A percentile compares a stretch with the other conserved stretches of the same genome.
These are phyloP conservation scores for Metschnikowia arizonensis DNA, from an alignment of 805 yeast genomes.

Conservation along the genomic window DNA sequence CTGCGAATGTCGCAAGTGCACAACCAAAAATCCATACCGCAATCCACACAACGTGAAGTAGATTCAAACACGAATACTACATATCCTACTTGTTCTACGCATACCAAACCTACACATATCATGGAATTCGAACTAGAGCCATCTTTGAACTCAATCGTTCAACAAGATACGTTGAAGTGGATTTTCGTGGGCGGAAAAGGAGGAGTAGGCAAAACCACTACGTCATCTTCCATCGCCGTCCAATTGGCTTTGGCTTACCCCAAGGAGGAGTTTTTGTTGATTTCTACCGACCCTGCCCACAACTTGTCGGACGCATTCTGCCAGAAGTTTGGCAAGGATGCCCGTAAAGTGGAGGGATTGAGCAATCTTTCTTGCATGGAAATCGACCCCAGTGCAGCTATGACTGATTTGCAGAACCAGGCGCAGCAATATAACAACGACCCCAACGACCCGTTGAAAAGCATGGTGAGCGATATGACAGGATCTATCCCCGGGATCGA, in stretches of 20 bases:
- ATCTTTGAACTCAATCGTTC: slow-evolving; percentile 59
- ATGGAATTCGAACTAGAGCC: slow-evolving; percentile 68
- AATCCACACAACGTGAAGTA: not conserved
- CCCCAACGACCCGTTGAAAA: slow-evolving; percentile 59
- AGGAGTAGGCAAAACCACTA: slow-evolving; percentile 98
- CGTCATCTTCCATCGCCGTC: slow-evolving; percentile 91
- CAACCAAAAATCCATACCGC: slow-evolving; percentile 1
- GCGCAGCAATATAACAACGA: slow-evolving; percentile 54
- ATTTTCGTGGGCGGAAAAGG: slow-evolving; percentile 99
- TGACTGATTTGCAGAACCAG: slow-evolving; percentile 74
- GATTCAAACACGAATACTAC: not conserved
- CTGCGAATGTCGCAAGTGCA: slow-evolving; percentile 4
- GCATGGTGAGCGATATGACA: slow-evolving; percentile 85
- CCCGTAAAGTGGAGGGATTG: slow-evolving; percentile 88
- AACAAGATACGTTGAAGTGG: slow-evolving; percentile 78
- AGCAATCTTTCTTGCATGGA: slow-evolving; percentile 94
- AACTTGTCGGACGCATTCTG: slow-evolving; percentile 97
- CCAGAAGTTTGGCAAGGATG: slow-evolving; percentile 96
- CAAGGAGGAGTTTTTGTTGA: slow-evolving; percentile 72
- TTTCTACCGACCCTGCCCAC: slow-evolving; percentile 98
- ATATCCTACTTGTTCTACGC: not conserved
- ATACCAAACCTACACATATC: not conserved
- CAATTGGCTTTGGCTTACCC: slow-evolving; percentile 87
- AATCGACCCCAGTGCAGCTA: slow-evolving; percentile 91
- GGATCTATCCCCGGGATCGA: slow-evolving; percentile 97